Conservation (phyloP, 2,329 filamentous ascomycete species). For the Colletotrichum neosansevieriae region DNA sequence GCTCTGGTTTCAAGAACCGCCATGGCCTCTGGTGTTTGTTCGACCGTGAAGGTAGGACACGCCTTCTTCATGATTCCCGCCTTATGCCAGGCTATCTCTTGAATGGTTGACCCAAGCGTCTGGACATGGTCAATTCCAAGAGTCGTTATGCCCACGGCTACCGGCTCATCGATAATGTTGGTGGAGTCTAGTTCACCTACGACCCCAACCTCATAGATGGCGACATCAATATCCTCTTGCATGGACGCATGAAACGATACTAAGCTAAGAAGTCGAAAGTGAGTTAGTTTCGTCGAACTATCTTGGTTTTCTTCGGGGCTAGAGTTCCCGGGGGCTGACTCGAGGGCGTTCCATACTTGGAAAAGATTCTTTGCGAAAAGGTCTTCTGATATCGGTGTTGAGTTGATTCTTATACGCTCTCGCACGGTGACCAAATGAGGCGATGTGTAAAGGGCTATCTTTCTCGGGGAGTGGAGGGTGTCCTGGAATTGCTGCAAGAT, state of each 20-base stretch:
- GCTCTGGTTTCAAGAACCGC: neutral
- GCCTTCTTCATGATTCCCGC: neutral
- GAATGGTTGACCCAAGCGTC: neutral
- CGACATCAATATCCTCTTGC: neutral
- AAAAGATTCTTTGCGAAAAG: neutral
- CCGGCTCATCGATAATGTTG: neutral
- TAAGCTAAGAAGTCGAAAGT: neutral
- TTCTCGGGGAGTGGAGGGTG: neutral
- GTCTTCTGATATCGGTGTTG: neutral
- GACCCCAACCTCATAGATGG: neutral
- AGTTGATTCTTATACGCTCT: neutral
- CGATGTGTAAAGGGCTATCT: neutral
- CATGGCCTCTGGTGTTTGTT: neutral
- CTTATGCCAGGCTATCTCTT: neutral
- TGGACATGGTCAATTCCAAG: neutral
- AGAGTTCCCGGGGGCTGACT: no score
- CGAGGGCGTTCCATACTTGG: neutral
- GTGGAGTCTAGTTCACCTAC: neutral
- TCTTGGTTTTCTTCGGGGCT: no score
- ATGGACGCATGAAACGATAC: neutral
- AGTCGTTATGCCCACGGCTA: neutral
- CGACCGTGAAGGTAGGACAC: neutral
- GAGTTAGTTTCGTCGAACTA: neutral
- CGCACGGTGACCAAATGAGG: neutral
- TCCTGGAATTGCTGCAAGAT: neutral